phyloP scores from a whole-genome alignment of 164 flowering plant species.

The Amborella trichopoda region DNA sequence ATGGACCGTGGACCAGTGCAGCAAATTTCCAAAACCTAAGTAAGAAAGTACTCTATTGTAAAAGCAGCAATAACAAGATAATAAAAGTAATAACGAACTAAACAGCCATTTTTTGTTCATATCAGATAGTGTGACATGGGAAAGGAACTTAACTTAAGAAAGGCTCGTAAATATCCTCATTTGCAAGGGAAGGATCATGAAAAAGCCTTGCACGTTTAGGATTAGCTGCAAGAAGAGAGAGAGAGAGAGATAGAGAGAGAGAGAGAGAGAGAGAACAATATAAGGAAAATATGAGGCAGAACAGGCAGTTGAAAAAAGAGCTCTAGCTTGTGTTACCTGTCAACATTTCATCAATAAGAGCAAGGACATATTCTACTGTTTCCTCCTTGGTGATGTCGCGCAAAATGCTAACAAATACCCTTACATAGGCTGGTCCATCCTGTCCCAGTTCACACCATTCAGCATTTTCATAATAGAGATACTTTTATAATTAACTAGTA shows the following conservation, averaged over 20 bases:
- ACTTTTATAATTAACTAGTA: too few relatives aligned
- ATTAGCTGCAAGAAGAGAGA: conserved; percentile 74
- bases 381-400: conserved; percentile 84
- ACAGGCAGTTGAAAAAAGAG: not conserved
- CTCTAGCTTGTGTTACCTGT: conserved; percentile 57
- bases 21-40: too few relatives aligned
- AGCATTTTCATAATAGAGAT: too few relatives aligned
- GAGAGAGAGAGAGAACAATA: not conserved
- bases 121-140: not conserved
- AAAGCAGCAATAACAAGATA: too few relatives aligned
- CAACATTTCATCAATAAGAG: conserved; percentile 92
- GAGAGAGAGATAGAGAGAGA: not conserved
- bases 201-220: conserved; percentile 81
- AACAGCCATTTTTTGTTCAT: too few relatives aligned
- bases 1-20: too few relatives aligned
- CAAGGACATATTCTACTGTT: conserved; percentile 90
- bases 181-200: conserved; percentile 74
- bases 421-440: conserved; percentile 94
- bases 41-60: too few relatives aligned
- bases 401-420: conserved; percentile 72
- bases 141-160: conserved; percentile 57
- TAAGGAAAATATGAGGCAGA: not conserved
- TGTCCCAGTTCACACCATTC: conserved; percentile 26
- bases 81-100: too few relatives aligned
- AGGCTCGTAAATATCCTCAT: conserved; percentile 83